Evolutionary conservation across 2,329 filamentous ascomycete genomes (phyloP).

Genomic region (Colletotrichum sp.): DNA sequence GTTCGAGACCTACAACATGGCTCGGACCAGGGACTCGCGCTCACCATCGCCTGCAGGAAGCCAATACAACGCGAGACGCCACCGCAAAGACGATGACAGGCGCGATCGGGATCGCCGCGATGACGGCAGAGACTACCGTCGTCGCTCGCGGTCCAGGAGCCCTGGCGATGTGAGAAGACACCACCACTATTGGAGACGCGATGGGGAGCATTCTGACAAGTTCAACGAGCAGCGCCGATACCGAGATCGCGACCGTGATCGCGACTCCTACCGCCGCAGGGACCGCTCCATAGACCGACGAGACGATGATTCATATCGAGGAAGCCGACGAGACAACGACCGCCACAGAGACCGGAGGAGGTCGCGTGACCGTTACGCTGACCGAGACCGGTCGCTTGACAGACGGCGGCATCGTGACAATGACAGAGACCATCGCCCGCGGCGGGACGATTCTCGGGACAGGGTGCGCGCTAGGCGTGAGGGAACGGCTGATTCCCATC

Average conservation of each 20-base stretch:
- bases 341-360: constrained; percentile 64
- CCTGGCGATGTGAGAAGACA: constrained; percentile 60
- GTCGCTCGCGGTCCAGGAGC: constrained; percentile 66
- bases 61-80: constrained; percentile 75
- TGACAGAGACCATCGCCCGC: constrained; percentile 66
- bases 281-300: constrained; percentile 73
- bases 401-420: constrained; percentile 62
- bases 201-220: constrained; percentile 43
- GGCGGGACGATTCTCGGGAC: constrained; percentile 77
- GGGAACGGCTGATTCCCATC: constrained; percentile 73
- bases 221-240: constrained; percentile 57
- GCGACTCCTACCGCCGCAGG: constrained; percentile 66
- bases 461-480: constrained; percentile 68
- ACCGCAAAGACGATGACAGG: constrained; percentile 65
- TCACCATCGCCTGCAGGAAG: constrained; percentile 95
- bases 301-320: constrained; percentile 69
- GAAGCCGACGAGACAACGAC: constrained; percentile 60
- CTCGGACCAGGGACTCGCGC: constrained; percentile 73
- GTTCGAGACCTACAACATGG: constrained; percentile 52
- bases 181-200: constrained; percentile 20
- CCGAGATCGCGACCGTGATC: constrained; percentile 58
- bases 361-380: constrained; percentile 64
- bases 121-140: constrained; percentile 55
- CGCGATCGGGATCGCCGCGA: constrained; percentile 57
- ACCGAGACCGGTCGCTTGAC: constrained; percentile 63